phyloP scores from a whole-genome alignment of 1,139 yeast species.

The Candida glucosophila region DNA sequence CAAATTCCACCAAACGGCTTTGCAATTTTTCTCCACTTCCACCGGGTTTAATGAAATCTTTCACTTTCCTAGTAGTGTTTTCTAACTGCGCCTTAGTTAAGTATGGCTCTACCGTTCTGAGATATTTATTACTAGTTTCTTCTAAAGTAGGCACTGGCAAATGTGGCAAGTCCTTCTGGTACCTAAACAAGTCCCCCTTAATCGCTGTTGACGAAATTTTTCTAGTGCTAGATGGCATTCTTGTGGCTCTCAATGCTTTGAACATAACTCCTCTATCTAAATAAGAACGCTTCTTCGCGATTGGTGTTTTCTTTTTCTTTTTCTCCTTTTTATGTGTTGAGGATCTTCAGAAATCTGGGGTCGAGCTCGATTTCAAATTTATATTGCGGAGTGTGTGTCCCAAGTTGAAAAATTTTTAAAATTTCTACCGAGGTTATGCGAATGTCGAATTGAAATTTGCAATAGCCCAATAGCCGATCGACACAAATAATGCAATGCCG shows the following conservation, averaged over 20 bases:
- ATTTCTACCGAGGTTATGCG: too few species aligned
- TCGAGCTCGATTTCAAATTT: too few species aligned
- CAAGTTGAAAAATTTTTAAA: too few species aligned
- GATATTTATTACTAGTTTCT: conserved; percentile 62
- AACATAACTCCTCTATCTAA: conserved; percentile 8
- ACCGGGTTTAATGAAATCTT: conserved; percentile 53
- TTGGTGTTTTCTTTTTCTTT: not conserved
- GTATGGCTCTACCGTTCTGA: conserved; percentile 66
- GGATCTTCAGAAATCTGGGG: too few species aligned
- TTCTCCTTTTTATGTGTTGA: too few species aligned
- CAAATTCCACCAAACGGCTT: conserved; percentile 49
- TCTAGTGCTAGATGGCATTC: conserved; percentile 8
- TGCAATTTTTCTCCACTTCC: conserved; percentile 69
- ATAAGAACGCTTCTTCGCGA: too few species aligned
- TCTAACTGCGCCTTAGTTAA: conserved; percentile 45
- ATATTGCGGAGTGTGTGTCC: too few species aligned
- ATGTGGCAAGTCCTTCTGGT: conserved; percentile 68
- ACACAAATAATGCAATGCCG: too few species aligned
- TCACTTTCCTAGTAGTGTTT: conserved; percentile 51
- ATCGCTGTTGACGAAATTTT: conserved; percentile 25
- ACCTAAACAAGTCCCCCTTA: conserved; percentile 65
- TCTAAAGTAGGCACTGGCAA: conserved; percentile 82
- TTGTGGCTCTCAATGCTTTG: conserved; percentile 7
- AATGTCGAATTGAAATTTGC: too few species aligned
- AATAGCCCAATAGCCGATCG: too few species aligned